phyloP scores from a whole-genome alignment of 345 rosid genomes.

The Arabidopsis suecica region DNA sequence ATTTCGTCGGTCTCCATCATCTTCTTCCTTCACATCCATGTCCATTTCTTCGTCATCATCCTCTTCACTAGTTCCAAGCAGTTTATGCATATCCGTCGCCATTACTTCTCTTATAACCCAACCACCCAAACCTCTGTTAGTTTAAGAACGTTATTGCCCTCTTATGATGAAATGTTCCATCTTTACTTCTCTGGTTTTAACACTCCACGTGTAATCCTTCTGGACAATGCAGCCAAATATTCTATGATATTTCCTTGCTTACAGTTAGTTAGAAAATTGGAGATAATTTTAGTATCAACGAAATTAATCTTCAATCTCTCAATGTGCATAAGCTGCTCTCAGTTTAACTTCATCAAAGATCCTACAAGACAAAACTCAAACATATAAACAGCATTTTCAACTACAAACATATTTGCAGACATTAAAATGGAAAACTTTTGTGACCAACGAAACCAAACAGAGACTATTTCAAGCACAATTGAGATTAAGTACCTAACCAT shows the following conservation, averaged over 20 bases:
- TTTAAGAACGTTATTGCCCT: conserved; percentile 33
- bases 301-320: conserved; percentile 27
- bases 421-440: neutral
- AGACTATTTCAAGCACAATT: neutral
- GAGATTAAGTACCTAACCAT: conserved; percentile 15
- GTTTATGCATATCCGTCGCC: conserved; percentile 86
- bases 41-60: conserved; percentile 95
- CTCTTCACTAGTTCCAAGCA: conserved; percentile 77
- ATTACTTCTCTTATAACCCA: conserved; percentile 45
- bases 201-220: conserved; percentile 32
- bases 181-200: conserved; percentile 26
- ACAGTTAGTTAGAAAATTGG: conserved; percentile 35
- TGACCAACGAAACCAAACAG: neutral
- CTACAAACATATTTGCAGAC: neutral
- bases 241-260: conserved; percentile 22
- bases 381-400: conserved; percentile 20
- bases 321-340: conserved; percentile 27
- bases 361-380: conserved; percentile 18
- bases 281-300: conserved; percentile 25
- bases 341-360: conserved; percentile 10
- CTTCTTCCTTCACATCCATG: conserved; percentile 92
- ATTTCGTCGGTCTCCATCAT: conserved; percentile 59
- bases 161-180: conserved; percentile 30
- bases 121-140: conserved; percentile 34
- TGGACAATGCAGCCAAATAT: conserved; percentile 28